Evolutionary conservation across 2,329 filamentous ascomycete genomes (phyloP), one percentile per base, ranked within the genome.

Genomic region (Colletotrichum tamarilloi): DNA sequence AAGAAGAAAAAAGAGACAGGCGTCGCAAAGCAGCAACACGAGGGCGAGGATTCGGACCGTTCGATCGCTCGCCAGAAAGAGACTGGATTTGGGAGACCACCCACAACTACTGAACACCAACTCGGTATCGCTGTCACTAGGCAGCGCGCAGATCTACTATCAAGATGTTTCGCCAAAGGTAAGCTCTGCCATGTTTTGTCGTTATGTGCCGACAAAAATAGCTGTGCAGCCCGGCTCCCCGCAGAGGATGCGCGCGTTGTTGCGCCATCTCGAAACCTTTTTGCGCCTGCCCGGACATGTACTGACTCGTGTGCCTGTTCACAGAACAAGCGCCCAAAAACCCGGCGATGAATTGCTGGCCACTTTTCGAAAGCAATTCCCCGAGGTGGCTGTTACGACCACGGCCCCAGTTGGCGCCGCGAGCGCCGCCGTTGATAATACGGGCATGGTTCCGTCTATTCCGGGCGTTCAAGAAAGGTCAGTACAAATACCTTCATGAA

Each of bases 341-440:
- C 95, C 95, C 68, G 92, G 91, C 82, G 93, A 95, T 80, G 94
- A 95, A 79, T 89, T 98, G 80, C 92, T 97, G 81, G 92, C 92
- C 83, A 92, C 91, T 82, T 98, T 98, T 85, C 94, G 94, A 82
- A 91, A 94, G 79, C 92, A 91, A 77, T 98, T 97, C 79, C 93
- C 94, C 59, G 91, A 95, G 78, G 86, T 97, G 74, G 85, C 88
- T 69, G 85, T 89, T 66, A 86, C 88, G 72, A 85, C 85, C 77
- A 81, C 87, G 65, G 80, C 84, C 71, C 79, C 87, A 67, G 82
- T 87, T 42, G 77, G 77, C 78, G 81, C 77, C 79, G 73, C 75
- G 22, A 77, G 82, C 32, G 78, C 80, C 60, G 78, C 82, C 26
- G 76, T 79, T 24, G 81, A 82, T 32, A 81, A 80, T 5, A 63